Conservation (phyloP, 2,329 filamentous ascomycete genomes). For the Chrysosphaeria jannelii region DNA sequence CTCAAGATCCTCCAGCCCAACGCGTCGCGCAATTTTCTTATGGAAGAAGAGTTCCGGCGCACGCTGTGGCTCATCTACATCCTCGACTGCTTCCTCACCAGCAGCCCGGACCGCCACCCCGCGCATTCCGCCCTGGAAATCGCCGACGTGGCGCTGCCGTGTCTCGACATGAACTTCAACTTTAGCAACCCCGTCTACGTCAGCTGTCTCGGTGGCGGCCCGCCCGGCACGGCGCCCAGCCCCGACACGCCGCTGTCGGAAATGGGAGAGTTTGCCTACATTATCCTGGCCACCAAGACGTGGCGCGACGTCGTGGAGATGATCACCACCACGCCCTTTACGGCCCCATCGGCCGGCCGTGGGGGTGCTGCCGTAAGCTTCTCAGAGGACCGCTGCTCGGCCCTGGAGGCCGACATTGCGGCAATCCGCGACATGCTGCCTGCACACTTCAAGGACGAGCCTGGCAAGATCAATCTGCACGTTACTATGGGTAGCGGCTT, state of each 20-base stretch:
- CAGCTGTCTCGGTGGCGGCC: constrained; percentile 18
- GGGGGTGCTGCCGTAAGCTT: no score
- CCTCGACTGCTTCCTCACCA: constrained; percentile 29
- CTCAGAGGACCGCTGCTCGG: constrained; percentile 19
- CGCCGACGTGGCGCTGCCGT: constrained; percentile 23
- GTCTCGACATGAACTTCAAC: constrained; percentile 29
- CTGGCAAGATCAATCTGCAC: constrained; percentile 27
- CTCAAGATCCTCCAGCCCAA: constrained; percentile 19
- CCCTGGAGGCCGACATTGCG: constrained; percentile 23
- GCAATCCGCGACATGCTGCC: constrained; percentile 21
- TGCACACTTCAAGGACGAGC: constrained; percentile 28
- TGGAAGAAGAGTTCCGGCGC: constrained; percentile 28
- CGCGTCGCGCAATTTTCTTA: constrained; percentile 26
- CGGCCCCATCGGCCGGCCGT: no score
- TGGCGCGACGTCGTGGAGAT: constrained; percentile 31
- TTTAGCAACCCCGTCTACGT: constrained; percentile 28
- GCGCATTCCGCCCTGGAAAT: constrained; percentile 23
- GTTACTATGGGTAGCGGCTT: constrained; percentile 33
- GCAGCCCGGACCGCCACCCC: constrained; percentile 26
- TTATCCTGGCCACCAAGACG: constrained; percentile 26
- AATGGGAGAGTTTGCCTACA: constrained; percentile 29
- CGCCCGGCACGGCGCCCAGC: constrained; percentile 11
- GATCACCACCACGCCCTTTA: constrained; percentile 21
- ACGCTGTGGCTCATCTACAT: constrained; percentile 32
- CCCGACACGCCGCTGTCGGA: constrained; percentile 14